A percentile compares a stretch with the other conserved stretches of the same genome.
phyloP scores from a whole-genome alignment of 371 early-diverging fungal genomes.

The Mucor sp. region DNA sequence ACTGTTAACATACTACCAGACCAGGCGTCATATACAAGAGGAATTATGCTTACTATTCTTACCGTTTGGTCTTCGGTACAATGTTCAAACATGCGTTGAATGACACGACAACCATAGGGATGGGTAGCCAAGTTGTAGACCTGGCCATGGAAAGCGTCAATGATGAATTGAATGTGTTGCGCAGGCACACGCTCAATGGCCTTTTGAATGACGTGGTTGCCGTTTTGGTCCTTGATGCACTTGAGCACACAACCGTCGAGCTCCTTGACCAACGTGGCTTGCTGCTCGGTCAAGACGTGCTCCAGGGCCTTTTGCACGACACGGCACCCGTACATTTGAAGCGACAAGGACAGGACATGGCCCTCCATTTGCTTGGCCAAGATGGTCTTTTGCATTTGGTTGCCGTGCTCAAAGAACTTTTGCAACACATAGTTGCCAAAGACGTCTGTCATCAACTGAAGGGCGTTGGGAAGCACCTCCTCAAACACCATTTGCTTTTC shows the following conservation, averaged over 20 bases:
- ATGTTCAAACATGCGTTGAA: slow-evolving; percentile 99
- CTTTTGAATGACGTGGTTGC: slow-evolving; percentile 99
- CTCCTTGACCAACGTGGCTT: slow-evolving; percentile 89
- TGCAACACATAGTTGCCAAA: slow-evolving; percentile 99
- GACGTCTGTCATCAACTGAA: slow-evolving; percentile 98
- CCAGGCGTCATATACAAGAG: background rate
- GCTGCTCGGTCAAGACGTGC: slow-evolving; percentile 85
- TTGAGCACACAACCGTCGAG: slow-evolving; percentile 94
- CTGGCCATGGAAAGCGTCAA: slow-evolving; percentile 97
- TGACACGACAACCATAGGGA: slow-evolving; percentile 99
- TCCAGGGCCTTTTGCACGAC: slow-evolving; percentile 99
- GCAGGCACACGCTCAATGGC: slow-evolving; percentile 98
- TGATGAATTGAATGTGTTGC: slow-evolving; percentile 93
- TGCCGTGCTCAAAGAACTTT: slow-evolving; percentile 98
- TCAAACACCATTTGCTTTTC: slow-evolving; percentile 97
- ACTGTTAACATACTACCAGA: background rate
- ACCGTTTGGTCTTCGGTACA: slow-evolving; percentile 87
- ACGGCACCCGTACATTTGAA: slow-evolving; percentile 99
- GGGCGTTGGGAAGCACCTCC: slow-evolving; percentile 90
- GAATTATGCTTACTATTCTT: slow-evolving; percentile 23
- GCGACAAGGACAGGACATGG: slow-evolving; percentile 89
- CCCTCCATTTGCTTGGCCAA: slow-evolving; percentile 94
- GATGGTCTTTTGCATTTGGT: slow-evolving; percentile 84
- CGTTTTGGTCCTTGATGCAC: slow-evolving; percentile 99
- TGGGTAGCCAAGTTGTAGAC: slow-evolving; percentile 97